Base-by-base conservation (phyloP, 345 rosid genomes). In the Gossypium rotundifolium region DNA sequence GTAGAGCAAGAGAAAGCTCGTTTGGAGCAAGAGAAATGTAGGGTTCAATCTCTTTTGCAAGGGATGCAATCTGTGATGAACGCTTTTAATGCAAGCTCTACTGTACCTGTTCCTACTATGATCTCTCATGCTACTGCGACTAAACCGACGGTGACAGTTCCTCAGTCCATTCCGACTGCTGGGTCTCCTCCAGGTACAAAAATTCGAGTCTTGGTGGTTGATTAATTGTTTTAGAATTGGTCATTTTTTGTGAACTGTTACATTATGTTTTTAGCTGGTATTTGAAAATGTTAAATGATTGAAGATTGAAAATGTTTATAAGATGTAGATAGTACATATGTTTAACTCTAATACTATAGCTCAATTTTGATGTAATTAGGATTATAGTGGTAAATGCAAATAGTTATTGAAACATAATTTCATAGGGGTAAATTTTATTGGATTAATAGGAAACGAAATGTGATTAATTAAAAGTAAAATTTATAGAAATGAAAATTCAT, bases 31-130 rank as follows among this genome's bases (percentile, higher is more conserved):
- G 96, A 95, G 75, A 91, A 81, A 18, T 17, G 74, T 33, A 88
- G 98, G 85, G 87, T 93, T 38, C 90, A 90, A 2, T 53, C 79
- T 14, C 88, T 94, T 2, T 70, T 94, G 76, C 87, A 85, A 27
- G 91, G 94, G 2, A 88, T 92, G 92, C 97, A 94, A 62, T 83
- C 81, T 61, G 92, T 83, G 11, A 84, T 94, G 96, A 87, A 84
- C 61, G 70, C 77, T 75, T 92, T 87, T 78, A 94, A 92, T 70
- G 77, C 85, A 8, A 78, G 78, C 69, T 74, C 75, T 12, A 44
- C n/a, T 9, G 22, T 77, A 18, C 65, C 88, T n/a, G 63, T 77
- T 13, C 87, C 38, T 33, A 33, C 87, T 0, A 11, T 62, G 63
- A 71, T 83, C 38, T 87, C 78, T 9, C 75, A 78, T 18, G 68